A percentile compares a stretch with the other conserved stretches of the same genome.
Conservation (phyloP, 2,329 filamentous ascomycete species). For the Microsporum ferrugineum region DNA sequence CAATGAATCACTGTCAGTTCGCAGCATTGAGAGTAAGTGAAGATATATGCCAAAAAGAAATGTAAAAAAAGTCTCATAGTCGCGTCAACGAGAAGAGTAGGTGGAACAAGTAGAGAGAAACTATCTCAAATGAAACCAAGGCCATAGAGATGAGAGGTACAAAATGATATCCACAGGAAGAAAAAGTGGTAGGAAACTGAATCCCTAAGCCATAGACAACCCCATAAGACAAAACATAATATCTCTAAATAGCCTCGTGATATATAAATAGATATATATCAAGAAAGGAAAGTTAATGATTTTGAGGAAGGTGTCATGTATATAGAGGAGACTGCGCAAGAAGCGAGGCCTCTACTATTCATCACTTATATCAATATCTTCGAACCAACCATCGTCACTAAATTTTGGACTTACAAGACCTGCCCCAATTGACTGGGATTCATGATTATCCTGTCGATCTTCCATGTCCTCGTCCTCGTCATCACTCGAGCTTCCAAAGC, state of each 20-base stretch:
- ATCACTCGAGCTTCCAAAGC: constrained; percentile 88
- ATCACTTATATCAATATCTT: constrained; percentile 51
- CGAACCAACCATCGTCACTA: constrained; percentile 54
- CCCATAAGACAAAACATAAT: background rate
- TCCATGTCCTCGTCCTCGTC: constrained; percentile 95
- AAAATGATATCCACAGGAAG: background rate
- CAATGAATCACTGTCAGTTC: background rate
- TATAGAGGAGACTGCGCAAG: background rate
- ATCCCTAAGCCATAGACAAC: background rate
- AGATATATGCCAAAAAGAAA: background rate
- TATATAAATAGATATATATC: constrained; percentile 9
- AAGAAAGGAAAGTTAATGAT: constrained; percentile 10
- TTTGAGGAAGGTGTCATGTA: background rate
- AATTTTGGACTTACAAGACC: constrained; percentile 47
- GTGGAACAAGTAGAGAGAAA: background rate
- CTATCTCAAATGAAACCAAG: background rate
- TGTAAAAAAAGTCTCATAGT: background rate
- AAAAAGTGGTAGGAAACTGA: background rate
- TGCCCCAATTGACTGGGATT: constrained; percentile 35
- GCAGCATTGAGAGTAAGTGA: background rate
- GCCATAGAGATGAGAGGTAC: background rate
- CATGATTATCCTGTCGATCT: constrained; percentile 47
- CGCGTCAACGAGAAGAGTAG: background rate
- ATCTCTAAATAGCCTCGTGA: background rate
- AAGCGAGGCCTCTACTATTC: constrained; percentile 30